These are phyloP conservation scores for Aspergillus asperescens DNA, from an alignment of 495 filamentous ascomycete species.

Conservation along the genomic window DNA sequence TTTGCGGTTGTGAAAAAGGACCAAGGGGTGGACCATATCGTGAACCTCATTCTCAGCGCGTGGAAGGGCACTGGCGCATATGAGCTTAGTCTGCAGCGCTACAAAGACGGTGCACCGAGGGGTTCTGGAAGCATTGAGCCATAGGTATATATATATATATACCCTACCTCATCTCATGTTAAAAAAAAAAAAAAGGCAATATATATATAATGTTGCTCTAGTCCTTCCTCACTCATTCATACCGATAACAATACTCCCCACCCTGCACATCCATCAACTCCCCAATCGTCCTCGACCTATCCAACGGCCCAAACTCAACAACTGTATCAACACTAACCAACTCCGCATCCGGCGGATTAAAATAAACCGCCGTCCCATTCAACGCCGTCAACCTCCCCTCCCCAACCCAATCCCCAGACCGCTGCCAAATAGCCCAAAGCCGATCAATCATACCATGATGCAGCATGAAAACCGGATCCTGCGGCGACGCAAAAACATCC, in stretches of 20 bases:
- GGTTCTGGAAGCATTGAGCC: constrained; percentile 40
- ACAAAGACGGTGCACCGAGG: constrained; percentile 47
- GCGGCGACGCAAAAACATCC: constrained; percentile 29
- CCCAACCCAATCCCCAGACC: constrained; percentile 5
- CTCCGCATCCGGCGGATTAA: constrained; percentile 21
- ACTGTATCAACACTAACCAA: constrained; percentile 23
- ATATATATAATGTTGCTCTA: not conserved
- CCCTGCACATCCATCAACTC: constrained; percentile 26
- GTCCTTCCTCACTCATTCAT: not conserved
- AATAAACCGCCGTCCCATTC: constrained; percentile 25
- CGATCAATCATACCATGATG: constrained; percentile 55
- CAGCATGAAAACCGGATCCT: constrained; percentile 54
- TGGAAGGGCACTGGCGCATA: constrained; percentile 84
- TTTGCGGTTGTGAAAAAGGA: constrained; percentile 96
- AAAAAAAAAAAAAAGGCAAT: not conserved
- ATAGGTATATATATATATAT: constrained; percentile 12
- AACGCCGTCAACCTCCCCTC: constrained; percentile 18
- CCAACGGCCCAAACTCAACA: constrained; percentile 28
- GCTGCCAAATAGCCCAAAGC: constrained; percentile 55
- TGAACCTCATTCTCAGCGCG: constrained; percentile 81
- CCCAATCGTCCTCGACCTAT: constrained; percentile 16
- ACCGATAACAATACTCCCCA: constrained; percentile 21
- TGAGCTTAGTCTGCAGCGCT: constrained; percentile 48
- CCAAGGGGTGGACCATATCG: constrained; percentile 75
- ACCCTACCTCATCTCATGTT: too few species aligned